Conservation (phyloP, 2,329 filamentous ascomycete species). For the Alternaria metachromatica region DNA sequence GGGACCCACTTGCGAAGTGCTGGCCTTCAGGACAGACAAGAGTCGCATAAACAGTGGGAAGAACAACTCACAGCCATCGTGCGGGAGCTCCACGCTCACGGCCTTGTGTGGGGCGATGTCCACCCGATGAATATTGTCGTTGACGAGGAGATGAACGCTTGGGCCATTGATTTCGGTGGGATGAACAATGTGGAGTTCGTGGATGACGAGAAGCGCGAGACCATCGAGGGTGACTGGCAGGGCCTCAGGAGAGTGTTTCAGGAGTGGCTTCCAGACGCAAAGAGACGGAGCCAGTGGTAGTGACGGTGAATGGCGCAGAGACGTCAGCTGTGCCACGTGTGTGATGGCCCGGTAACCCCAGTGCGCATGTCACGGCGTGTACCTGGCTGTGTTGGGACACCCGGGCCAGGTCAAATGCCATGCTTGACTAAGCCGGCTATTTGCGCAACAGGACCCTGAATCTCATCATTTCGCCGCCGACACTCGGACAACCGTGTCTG, state of each 20-base stretch:
- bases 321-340: background rate
- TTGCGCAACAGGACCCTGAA: conserved; percentile 15
- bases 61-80: conserved; percentile 6
- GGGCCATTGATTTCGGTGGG: conserved; percentile 49
- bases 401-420: background rate
- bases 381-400: background rate
- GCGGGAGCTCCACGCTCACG: conserved; percentile 21
- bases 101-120: conserved; percentile 27
- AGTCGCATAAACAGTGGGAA: conserved; percentile 7
- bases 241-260: conserved; percentile 3
- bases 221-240: conserved; percentile 40
- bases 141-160: conserved; percentile 42
- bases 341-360: background rate
- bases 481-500: conserved; percentile 22
- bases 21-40: background rate
- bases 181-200: conserved; percentile 48
- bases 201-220: conserved; percentile 44
- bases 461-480: conserved; percentile 32
- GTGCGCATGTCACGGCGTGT: background rate
- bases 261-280: conserved; percentile 1
- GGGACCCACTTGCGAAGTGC: conserved; percentile 2
- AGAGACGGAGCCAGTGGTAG: background rate
- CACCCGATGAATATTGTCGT: conserved; percentile 44
- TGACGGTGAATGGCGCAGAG: background rate
- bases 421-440: conserved; percentile 20